Base-by-base conservation (phyloP, 1,284 basidiomycete genomes). In the Ceratobasidium sp. region DNA sequence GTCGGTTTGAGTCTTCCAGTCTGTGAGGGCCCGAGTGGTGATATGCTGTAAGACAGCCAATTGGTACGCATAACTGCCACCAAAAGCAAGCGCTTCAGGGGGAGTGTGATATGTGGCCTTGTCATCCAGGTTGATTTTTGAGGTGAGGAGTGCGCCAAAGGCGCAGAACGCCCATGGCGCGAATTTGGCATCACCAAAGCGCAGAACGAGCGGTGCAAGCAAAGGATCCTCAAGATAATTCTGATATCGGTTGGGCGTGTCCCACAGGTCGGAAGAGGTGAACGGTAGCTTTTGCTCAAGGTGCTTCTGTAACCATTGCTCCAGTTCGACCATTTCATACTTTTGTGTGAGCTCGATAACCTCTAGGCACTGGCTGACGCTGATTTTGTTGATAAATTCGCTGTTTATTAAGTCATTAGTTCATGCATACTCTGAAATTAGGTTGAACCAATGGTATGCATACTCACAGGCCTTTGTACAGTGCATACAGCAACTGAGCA, bases 141-240 rank as follows among this genome's bases (percentile, higher is more conserved):
- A 60, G 6, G n/a, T n/a, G n/a, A 60, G 4, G n/a, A 11, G 57
- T 4, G 44, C 57, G 19, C 15, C 57, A 24, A 60, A 36, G 22
- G 17, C 36, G 33, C 44, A 60, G n/a, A 60, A 36, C n/a, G 57
- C 57, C 57, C 57, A 60, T 19, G 57, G 57, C 4, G 17, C 17
- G n/a, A 44, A 33, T 24, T 31, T 36, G 22, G 57, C 33, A 44
- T 19, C 8, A 4, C 57, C 57, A 14, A 17, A 15, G 29, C 36
- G 29, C 31, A 60, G 24, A 15, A 60, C 57, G 15, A 36, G 11
- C 8, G 17, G 33, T 14, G 57, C 33, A 3, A 60, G 57, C 14
- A 15, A 41, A 11, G 14, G 33, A 24, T 60, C 19, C 1, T 24
- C 8, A 19, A 15, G 15, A 33, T 60, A 60, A 4, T 11, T 19